A percentile compares a stretch with the other conserved stretches of the same genome.
phyloP scores from a whole-genome alignment of 2,329 filamentous ascomycete genomes.

The Purpureocillium takamizusanense region DNA sequence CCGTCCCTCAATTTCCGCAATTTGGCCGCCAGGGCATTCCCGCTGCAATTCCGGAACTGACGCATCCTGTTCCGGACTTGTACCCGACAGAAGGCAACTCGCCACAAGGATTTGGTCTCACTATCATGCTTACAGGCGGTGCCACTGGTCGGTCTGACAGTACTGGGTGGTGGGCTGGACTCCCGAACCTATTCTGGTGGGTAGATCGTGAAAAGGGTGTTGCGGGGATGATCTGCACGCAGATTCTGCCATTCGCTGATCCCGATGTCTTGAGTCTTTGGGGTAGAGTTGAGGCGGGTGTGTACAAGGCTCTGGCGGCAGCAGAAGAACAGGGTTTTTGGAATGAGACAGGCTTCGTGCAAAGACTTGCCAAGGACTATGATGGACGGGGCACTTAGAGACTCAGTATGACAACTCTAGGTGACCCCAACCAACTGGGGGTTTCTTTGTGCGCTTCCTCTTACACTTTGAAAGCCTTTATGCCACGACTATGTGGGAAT shows the following conservation, averaged over 20 bases:
- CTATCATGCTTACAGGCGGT: conserved; percentile 44
- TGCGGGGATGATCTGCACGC: conserved; percentile 40
- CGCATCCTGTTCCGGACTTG: conserved; percentile 38
- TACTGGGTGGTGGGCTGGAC: conserved; percentile 48
- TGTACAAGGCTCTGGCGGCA: conserved; percentile 21
- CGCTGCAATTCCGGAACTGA: conserved; percentile 37
- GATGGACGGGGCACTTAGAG: too few species aligned
- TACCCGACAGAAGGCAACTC: conserved; percentile 34
- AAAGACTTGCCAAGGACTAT: too few species aligned
- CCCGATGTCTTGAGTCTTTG: conserved; percentile 30
- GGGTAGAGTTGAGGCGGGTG: conserved; percentile 25
- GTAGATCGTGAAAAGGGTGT: conserved; percentile 49
- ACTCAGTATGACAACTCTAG: too few species aligned
- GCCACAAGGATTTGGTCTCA: conserved; percentile 57
- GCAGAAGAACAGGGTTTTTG: too few species aligned
- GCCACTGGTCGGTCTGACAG: conserved; percentile 40
- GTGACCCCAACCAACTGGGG: too few species aligned
- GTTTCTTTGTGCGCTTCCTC: too few species aligned
- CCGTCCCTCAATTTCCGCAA: conserved; percentile 45
- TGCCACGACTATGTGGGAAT: too few species aligned
- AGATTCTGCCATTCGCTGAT: conserved; percentile 42
- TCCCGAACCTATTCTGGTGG: conserved; percentile 57
- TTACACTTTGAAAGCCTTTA: too few species aligned
- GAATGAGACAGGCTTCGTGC: too few species aligned
- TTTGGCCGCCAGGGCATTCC: conserved; percentile 36